Base-by-base conservation (phyloP, 108 stramenopile genomes). In the Cyclotella choctawhatcheeana region DNA sequence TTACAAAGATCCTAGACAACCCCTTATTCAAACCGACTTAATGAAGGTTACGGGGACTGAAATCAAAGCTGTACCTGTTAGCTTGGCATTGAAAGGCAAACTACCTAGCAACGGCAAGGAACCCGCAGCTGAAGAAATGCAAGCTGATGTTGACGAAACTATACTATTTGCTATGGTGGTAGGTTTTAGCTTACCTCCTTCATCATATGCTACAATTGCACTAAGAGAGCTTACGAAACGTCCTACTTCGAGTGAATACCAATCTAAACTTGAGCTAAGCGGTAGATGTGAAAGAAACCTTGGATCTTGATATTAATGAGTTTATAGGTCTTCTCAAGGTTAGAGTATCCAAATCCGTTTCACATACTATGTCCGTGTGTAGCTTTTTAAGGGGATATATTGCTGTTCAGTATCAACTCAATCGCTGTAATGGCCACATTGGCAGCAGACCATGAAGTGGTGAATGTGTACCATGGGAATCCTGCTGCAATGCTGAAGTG, bases 131-230 rank as follows among this genome's bases (percentile, higher is more conserved):
- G 54, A 43, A 26, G 67, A 76, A 54, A 35, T 29, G 20, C 21
- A 71, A 21, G 33, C 27, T 35, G 63, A 70, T 20, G 64, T 58
- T 20, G 52, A 26, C 6, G 33, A 40, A 10, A 22, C 6, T 16
- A 59, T 52, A 35, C 43, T 91, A 21, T 58, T 95, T 78, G 93
- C 85, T 1, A 85, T 97, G 90, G 48, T 83, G 24, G 84, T 95
- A 48, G 88, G 89, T n/a, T 95, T 97, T 61, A 88, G 89, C 10
- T 75, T 97, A 13, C 92, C 92, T 29, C 87, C 92, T n/a, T 91
- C 93, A 8, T 64, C 89, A 10, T 97, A 97, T 79, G 96, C 96
- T 3, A 97, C 96, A 17, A 92, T 95, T 69, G 88, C 89, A 0
- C 64, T 97, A 16, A 63, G 96, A 58, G 96, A 97, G 62, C 63